Percentiles rank a stretch among this genome's conserved stretches.
phyloP scores from a whole-genome alignment of 192 early-diverging fungal genomes.

The Backusella tarrabulga region DNA sequence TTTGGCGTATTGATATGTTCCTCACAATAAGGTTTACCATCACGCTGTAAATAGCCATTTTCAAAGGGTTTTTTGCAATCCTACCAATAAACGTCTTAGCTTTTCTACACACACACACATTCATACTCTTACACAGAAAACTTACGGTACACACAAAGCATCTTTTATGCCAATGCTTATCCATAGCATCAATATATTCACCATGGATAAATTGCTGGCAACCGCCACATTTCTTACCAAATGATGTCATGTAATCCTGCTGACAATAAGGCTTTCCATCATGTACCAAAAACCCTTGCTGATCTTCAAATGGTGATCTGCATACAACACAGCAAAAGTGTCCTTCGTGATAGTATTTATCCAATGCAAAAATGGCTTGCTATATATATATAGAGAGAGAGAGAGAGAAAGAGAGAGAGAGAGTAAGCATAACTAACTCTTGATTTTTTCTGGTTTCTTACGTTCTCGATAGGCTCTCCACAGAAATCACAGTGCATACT shows the following conservation, averaged over 20 bases:
- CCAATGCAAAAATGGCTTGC: slow-evolving; percentile 48
- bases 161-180: slow-evolving; percentile 53
- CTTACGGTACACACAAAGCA: slow-evolving; percentile 55
- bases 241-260: slow-evolving; percentile 52
- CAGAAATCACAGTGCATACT: slow-evolving; percentile 56
- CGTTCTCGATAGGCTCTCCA: slow-evolving; percentile 49
- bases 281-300: slow-evolving; percentile 55
- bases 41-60: not conserved
- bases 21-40: slow-evolving; percentile 21
- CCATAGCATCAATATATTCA: slow-evolving; percentile 51
- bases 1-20: not conserved
- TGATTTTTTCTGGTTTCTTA: not conserved
- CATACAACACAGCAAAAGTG: slow-evolving; percentile 61
- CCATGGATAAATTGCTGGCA: slow-evolving; percentile 50
- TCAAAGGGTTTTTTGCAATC: slow-evolving; percentile 13
- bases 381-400: not conserved
- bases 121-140: too few relatives aligned
- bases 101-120: too few relatives aligned
- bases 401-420: too few relatives aligned
- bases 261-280: slow-evolving; percentile 59
- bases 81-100: not conserved
- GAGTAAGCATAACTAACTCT: not conserved
- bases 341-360: slow-evolving; percentile 51
- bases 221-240: slow-evolving; percentile 52
- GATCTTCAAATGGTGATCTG: slow-evolving; percentile 47